phyloP scores from a whole-genome alignment of 2,329 filamentous ascomycete genomes.

The Scedosporium dehoogii region DNA sequence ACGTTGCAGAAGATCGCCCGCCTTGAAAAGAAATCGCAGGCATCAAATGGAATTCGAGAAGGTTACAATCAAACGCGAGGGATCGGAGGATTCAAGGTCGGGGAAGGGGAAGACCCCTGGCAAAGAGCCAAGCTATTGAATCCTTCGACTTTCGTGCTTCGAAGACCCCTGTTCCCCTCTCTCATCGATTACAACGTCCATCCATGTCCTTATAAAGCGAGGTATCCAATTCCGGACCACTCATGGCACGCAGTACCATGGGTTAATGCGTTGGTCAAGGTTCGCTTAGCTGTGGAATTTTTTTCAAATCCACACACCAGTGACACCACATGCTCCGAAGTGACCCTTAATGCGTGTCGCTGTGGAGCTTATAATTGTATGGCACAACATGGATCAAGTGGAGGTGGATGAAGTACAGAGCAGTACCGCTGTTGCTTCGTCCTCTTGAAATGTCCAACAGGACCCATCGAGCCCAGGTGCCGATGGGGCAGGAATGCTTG shows the following conservation, averaged over 20 bases:
- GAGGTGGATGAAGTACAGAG: too few species aligned
- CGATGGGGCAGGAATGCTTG: too few species aligned
- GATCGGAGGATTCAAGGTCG: background rate
- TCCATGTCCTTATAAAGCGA: background rate
- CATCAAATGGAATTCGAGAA: background rate
- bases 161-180: background rate
- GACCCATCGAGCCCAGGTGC: too few species aligned
- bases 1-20: background rate
- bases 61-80: background rate
- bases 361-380: too few species aligned
- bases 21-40: too few species aligned
- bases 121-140: background rate
- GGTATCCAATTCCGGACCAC: background rate
- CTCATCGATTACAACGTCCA: background rate
- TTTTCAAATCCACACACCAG: too few species aligned
- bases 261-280: background rate
- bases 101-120: background rate
- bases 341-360: too few species aligned
- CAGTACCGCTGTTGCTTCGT: too few species aligned
- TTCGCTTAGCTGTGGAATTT: background rate
- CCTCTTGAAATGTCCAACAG: too few species aligned
- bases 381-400: too few species aligned
- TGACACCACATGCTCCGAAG: too few species aligned
- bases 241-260: background rate
- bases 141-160: background rate